Percentiles rank a stretch among this genome's conserved stretches.
Evolutionary conservation across 1,284 basidiomycete species (phyloP).

Genomic region (Schizopora paradoxa): DNA sequence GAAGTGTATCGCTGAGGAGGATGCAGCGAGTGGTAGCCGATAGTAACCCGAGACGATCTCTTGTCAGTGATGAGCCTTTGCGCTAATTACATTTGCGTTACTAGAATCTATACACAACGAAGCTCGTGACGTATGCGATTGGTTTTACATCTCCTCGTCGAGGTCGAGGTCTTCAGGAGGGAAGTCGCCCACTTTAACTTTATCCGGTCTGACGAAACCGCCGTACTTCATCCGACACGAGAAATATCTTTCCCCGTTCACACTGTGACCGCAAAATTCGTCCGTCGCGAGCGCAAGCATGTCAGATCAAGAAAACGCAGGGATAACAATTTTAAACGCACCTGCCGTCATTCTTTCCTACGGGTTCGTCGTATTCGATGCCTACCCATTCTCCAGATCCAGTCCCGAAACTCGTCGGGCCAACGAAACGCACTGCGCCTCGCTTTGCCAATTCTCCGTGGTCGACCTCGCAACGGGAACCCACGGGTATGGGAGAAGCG

Average conservation of each 20-base stretch:
- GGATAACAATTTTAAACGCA: slow-evolving; percentile 41
- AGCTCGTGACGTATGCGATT: not conserved
- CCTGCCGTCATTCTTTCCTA: slow-evolving; percentile 95
- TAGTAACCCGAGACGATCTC: too few species aligned
- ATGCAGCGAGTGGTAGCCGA: too few species aligned
- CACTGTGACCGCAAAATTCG: slow-evolving; percentile 46
- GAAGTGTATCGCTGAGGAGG: slow-evolving; percentile 7
- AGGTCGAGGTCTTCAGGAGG: slow-evolving; percentile 74
- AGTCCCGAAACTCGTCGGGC: slow-evolving; percentile 72
- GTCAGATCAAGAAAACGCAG: not conserved
- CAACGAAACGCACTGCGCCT: slow-evolving; percentile 84
- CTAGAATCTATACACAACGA: not conserved
- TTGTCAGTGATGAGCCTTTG: too few species aligned
- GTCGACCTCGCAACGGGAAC: slow-evolving; percentile 81
- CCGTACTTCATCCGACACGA: slow-evolving; percentile 73
- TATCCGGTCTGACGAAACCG: slow-evolving; percentile 84
- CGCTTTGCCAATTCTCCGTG: slow-evolving; percentile 66
- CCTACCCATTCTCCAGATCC: slow-evolving; percentile 79
- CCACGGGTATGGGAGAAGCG: slow-evolving; percentile 41
- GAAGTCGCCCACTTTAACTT: slow-evolving; percentile 81
- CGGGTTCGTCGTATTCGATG: slow-evolving; percentile 92
- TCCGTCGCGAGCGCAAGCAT: slow-evolving; percentile 12
- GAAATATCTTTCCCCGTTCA: slow-evolving; percentile 85
- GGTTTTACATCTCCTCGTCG: slow-evolving; percentile 70
- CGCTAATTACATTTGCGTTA: too few species aligned